phyloP scores from a whole-genome alignment of 106 monocot genomes.

The Dioscorea zingiberensis region DNA sequence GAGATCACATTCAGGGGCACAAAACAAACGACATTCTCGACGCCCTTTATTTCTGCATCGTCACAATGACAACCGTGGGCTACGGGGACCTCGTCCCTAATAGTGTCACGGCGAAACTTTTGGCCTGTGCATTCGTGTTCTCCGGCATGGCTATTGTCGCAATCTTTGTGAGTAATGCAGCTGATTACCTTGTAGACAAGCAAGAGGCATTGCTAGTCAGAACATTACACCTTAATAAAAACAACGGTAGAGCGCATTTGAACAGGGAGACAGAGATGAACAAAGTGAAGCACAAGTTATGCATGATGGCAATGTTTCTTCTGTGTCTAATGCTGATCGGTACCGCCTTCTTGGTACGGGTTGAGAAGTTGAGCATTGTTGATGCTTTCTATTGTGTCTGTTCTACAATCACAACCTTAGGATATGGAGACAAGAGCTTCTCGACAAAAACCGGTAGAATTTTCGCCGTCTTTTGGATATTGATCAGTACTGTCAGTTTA shows the following conservation, averaged over 20 bases:
- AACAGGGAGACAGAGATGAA: slow-evolving; percentile 47
- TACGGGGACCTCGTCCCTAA: slow-evolving; percentile 84
- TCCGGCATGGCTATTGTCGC: slow-evolving; percentile 71
- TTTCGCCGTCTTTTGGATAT: slow-evolving; percentile 85
- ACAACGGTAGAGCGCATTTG: slow-evolving; percentile 29
- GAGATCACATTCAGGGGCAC: slow-evolving; percentile 49
- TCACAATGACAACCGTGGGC: slow-evolving; percentile 93
- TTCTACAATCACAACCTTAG: slow-evolving; percentile 83
- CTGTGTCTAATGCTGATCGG: slow-evolving; percentile 38
- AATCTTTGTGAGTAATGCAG: slow-evolving; percentile 61
- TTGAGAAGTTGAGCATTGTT: slow-evolving; percentile 61
- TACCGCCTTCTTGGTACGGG: slow-evolving; percentile 40
- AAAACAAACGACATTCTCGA: slow-evolving; percentile 60
- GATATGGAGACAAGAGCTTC: slow-evolving; percentile 94
- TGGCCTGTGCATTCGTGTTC: slow-evolving; percentile 80
- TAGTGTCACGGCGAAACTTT: slow-evolving; percentile 51
- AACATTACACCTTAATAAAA: slow-evolving; percentile 41
- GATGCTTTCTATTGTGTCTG: slow-evolving; percentile 97
- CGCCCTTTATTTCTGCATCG: slow-evolving; percentile 80
- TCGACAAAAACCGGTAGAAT: slow-evolving; percentile 48
- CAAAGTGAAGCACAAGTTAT: slow-evolving; percentile 55
- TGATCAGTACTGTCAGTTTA: slow-evolving; percentile 50
- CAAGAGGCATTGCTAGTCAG: slow-evolving; percentile 67
- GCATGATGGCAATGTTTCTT: slow-evolving; percentile 20
- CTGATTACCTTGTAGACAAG: slow-evolving; percentile 82